Conservation (phyloP, 495 filamentous ascomycete genomes). For the Penicillium parvum region DNA sequence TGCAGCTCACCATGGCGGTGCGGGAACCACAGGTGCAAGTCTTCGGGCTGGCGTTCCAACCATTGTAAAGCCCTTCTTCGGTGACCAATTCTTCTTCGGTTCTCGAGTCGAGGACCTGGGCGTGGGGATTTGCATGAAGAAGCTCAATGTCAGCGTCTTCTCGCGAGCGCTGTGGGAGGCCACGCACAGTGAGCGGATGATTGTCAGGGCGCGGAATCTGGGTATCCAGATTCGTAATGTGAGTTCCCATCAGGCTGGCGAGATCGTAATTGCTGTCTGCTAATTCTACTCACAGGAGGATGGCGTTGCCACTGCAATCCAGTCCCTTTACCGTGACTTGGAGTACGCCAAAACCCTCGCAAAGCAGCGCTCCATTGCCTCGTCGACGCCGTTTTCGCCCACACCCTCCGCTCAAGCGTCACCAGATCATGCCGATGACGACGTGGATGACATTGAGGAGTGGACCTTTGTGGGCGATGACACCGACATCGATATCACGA, state of each 20-base stretch:
- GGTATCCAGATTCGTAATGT: constrained; percentile 86
- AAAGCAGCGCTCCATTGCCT: constrained; percentile 50
- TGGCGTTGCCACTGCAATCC: constrained; percentile 82
- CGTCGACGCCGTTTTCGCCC: constrained; percentile 40
- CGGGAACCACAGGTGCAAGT: constrained; percentile 93
- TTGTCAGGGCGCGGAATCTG: constrained; percentile 72
- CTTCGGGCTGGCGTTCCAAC: constrained; percentile 89
- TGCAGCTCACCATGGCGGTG: constrained; percentile 89
- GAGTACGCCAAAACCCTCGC: constrained; percentile 92
- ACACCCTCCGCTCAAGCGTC: constrained; percentile 32
- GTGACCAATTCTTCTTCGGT: constrained; percentile 96
- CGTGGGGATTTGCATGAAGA: constrained; percentile 85
- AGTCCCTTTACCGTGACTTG: constrained; percentile 90
- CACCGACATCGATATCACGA: constrained; percentile 50
- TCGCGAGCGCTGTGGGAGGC: constrained; percentile 87
- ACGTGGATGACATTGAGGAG: constrained; percentile 51
- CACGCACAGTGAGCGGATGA: constrained; percentile 83
- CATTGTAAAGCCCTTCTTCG: constrained; percentile 95
- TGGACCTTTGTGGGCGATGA: constrained; percentile 77
- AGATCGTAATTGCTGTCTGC: neutral
- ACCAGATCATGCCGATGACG: constrained; percentile 38
- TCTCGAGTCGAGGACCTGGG: constrained; percentile 84
- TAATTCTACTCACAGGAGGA: constrained; percentile 62
- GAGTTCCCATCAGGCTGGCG: constrained; percentile 23
- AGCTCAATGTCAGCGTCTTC: constrained; percentile 78